Evolutionary conservation across 805 yeast species (phyloP), one percentile per base, ranked within the genome.

Genomic region (Starmerella vaccinii): DNA sequence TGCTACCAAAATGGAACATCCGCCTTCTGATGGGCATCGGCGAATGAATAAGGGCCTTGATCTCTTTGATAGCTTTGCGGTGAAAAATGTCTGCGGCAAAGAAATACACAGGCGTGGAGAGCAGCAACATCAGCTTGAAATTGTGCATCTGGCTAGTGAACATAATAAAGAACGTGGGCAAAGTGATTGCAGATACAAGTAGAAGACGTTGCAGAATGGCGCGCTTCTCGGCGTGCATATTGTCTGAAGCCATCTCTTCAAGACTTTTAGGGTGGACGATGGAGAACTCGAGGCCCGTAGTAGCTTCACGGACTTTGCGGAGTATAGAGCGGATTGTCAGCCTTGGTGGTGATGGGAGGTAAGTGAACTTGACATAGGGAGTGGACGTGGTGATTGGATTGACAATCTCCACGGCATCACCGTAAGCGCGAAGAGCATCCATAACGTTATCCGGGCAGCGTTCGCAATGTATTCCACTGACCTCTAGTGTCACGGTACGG

Each of bases 61-160:
- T 56, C 59, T 83, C 90, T 46, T 73, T 73, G 26, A 77, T 13
- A 0, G 90, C 84, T 59, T 82, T 84, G 13, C 68, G 58, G 58
- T 84, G 92, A 66, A 83, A 84, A 2, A 80, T 71, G 59, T 80
- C 84, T 22, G 84, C 89, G 0, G 84, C 82, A 63, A 78, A 80
- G 60, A 84, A 80, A 60, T 81, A 84, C 0, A 82, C 81, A 0
- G 88, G 87, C 0, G 90, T 80, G 42, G 88, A 73, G 49, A 82
- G 65, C 39, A 80, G 64, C 51, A 84, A 72, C 49, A 83, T 64
- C 6, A 80, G 72, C 64, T 64, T 2, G 79, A 59, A 39, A 81
- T 65, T 5, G 51, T 49, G 49, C 53, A 48, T 50, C 7, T 81
- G 69, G 0, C 84, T 86, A 57, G 83, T 62, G 61, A 83, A 80